Percentiles rank a stretch among this genome's conserved stretches.
Evolutionary conservation across 331 rosid species (phyloP).

Genomic region (Malus hybrid): DNA sequence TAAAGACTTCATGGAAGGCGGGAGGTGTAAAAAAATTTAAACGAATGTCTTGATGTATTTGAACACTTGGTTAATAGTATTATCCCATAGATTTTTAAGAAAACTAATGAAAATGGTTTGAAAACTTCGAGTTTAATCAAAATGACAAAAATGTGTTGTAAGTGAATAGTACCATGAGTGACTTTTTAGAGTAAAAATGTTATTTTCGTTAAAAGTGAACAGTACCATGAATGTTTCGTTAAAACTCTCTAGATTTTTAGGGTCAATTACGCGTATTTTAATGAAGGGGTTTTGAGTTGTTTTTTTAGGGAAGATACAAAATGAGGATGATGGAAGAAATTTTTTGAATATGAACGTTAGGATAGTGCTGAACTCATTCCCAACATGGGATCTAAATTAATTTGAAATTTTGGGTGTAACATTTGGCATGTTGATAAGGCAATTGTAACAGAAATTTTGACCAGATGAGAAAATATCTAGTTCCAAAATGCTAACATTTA

Average conservation of each 20-base stretch:
- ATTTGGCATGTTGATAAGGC: neutral
- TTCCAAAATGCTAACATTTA: neutral
- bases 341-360: no score
- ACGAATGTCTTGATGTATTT: neutral
- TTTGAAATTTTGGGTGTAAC: no score
- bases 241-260: no score
- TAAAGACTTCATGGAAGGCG: neutral
- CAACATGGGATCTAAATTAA: no score
- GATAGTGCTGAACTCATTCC: no score
- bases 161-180: accelerated
- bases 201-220: no score
- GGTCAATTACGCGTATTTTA: no score
- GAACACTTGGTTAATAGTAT: neutral
- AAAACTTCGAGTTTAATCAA: no score
- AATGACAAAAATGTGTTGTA: accelerated
- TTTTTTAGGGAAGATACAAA: neutral
- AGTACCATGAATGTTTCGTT: no score
- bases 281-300: conserved; percentile 16
- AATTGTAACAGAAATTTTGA: conserved; percentile 32
- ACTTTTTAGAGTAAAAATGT: no score
- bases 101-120: no score
- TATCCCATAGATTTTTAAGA: no score
- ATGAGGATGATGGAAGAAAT: neutral
- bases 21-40: neutral
- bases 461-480: conserved; percentile 13